Percentiles rank a stretch among this genome's conserved stretches.
These are phyloP conservation scores for Guyanaporus albipodus DNA, from an alignment of 768 basidiomycete species.

Conservation along the genomic window DNA sequence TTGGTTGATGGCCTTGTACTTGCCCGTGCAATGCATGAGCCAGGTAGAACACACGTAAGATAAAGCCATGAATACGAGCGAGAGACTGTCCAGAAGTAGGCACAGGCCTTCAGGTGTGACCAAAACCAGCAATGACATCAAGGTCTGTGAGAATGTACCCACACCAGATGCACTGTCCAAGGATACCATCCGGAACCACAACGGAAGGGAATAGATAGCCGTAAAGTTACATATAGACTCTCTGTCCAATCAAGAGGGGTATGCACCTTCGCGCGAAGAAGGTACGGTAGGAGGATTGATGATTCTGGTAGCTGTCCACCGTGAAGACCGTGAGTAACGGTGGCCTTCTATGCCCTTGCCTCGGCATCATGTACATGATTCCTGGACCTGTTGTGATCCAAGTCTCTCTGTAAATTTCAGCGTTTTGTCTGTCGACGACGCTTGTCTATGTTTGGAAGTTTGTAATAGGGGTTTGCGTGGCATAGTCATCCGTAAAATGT, in stretches of 20 bases:
- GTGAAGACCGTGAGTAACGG: neutral
- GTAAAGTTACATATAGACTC: constrained; percentile 72
- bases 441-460: too few relatives aligned
- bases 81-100: constrained; percentile 46
- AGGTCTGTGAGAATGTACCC: constrained; percentile 33
- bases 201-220: constrained; percentile 72
- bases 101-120: constrained; percentile 37
- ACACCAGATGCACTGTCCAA: constrained; percentile 64
- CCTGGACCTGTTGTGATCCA: too few relatives aligned
- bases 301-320: constrained; percentile 59
- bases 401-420: too few relatives aligned
- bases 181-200: constrained; percentile 80
- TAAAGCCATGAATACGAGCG: constrained; percentile 4
- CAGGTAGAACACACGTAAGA: constrained; percentile 26
- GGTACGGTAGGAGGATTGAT: constrained; percentile 53
- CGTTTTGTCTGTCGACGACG: too few relatives aligned
- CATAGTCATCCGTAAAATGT: too few relatives aligned
- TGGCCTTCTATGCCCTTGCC: too few relatives aligned
- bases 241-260: constrained; percentile 64
- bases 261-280: constrained; percentile 65
- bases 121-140: neutral
- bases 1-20: constrained; percentile 47
- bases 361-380: too few relatives aligned
- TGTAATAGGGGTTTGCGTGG: too few relatives aligned
- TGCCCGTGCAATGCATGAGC: constrained; percentile 50